Evolutionary conservation across 1,284 basidiomycete species (phyloP).

Genomic region (Bjerkandera adusta): DNA sequence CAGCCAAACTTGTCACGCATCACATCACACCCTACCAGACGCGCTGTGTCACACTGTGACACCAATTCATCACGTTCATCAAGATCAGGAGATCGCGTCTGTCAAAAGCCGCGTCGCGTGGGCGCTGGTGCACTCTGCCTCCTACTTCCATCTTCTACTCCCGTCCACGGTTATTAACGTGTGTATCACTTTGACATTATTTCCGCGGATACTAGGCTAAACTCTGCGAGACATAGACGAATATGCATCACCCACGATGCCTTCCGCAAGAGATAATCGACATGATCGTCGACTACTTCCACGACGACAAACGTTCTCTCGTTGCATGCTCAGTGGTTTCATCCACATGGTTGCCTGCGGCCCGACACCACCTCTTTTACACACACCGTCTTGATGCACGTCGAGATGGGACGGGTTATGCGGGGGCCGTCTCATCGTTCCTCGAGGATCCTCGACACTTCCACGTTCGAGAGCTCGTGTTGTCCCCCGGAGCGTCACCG

Average conservation of each 20-base stretch:
- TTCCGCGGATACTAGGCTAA: no score
- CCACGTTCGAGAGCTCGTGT: conserved; percentile 9
- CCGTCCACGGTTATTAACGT: no score
- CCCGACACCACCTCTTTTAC: conserved; percentile 13
- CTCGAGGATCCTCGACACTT: neutral
- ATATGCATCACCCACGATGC: neutral
- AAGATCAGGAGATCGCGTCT: no score
- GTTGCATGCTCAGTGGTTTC: conserved; percentile 13
- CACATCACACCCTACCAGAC: no score
- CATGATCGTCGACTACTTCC: conserved; percentile 17
- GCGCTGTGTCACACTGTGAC: no score
- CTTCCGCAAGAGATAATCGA: conserved; percentile 13
- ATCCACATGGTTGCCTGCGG: conserved; percentile 7
- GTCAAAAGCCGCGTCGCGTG: no score
- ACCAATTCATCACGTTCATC: no score
- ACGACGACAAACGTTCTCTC: conserved; percentile 10
- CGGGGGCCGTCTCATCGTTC: conserved; percentile 1
- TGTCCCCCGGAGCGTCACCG: conserved; percentile 6
- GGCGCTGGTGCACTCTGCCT: no score
- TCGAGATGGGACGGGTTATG: conserved; percentile 10
- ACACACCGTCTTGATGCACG: conserved; percentile 10
- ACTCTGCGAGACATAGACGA: no score
- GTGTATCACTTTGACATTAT: no score
- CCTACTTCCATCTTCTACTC: no score
- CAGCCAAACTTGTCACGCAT: no score